These are phyloP conservation scores for Teunomyces aglyptinius DNA, from an alignment of 805 yeast genomes.

Conservation along the genomic window DNA sequence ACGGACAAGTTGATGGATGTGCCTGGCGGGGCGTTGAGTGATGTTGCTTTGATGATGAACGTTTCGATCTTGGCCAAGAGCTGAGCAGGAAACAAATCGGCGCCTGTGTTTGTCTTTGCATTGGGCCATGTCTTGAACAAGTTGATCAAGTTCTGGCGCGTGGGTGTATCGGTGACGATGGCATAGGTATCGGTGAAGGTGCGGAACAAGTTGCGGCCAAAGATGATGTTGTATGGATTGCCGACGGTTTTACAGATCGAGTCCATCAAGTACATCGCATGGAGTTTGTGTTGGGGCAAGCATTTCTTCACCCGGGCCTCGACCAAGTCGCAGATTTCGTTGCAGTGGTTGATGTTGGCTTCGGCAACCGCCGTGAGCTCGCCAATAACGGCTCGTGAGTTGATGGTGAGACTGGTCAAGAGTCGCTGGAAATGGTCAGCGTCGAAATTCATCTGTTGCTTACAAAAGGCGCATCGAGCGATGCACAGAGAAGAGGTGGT, in stretches of 20 bases:
- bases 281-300: constrained; percentile 37
- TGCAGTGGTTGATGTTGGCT: constrained; percentile 28
- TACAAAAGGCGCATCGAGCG: neutral
- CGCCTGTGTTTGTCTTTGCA: constrained; percentile 34
- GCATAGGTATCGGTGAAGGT: constrained; percentile 39
- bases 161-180: constrained; percentile 37
- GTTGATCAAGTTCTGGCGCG: constrained; percentile 39
- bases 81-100: constrained; percentile 31
- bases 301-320: constrained; percentile 37
- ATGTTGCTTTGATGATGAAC: constrained; percentile 40
- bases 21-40: constrained; percentile 14
- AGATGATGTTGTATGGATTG: constrained; percentile 41
- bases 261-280: constrained; percentile 38
- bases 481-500: neutral
- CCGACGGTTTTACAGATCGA: constrained; percentile 44
- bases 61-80: constrained; percentile 32
- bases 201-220: constrained; percentile 32
- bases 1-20: neutral
- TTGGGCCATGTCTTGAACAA: constrained; percentile 41
- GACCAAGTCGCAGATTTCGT: constrained; percentile 30
- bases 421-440: constrained; percentile 23
- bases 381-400: constrained; percentile 36
- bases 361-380: constrained; percentile 41
- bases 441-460: neutral
- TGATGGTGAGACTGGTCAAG: constrained; percentile 34